phyloP scores from a whole-genome alignment of 495 filamentous ascomycete species.

The Durotheca rogersii region DNA sequence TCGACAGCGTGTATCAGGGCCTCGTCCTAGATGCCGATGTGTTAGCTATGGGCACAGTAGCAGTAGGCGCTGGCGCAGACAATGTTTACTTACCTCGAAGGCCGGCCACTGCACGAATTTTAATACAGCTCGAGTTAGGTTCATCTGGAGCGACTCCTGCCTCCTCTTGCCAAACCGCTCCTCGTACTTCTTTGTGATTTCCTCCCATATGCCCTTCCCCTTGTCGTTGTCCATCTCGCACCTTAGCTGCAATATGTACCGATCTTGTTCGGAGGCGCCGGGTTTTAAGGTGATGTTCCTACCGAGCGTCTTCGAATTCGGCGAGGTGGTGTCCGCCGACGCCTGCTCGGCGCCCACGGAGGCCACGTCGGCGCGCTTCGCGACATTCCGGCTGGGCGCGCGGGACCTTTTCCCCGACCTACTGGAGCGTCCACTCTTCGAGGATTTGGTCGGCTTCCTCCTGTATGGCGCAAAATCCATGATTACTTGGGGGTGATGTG shows the following conservation, averaged over 20 bases:
- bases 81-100: constrained; percentile 40
- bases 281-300: constrained; percentile 39
- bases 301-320: constrained; percentile 1
- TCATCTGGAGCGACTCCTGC: constrained; percentile 52
- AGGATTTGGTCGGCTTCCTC: constrained; percentile 22
- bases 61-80: not conserved
- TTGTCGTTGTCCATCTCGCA: constrained; percentile 46
- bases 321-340: constrained; percentile 27
- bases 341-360: constrained; percentile 21
- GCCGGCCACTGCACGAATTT: constrained; percentile 48
- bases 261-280: constrained; percentile 50
- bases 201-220: constrained; percentile 55
- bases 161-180: constrained; percentile 40
- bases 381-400: constrained; percentile 25
- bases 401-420: constrained; percentile 31
- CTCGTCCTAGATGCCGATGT: constrained; percentile 18
- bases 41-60: too few relatives aligned
- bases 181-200: constrained; percentile 49
- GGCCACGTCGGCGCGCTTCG: constrained; percentile 29
- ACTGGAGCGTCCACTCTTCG: constrained; percentile 25
- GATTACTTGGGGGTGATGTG: constrained; percentile 19
- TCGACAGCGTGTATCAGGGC: constrained; percentile 27
- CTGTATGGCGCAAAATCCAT: constrained; percentile 25
- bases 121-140: constrained; percentile 47
- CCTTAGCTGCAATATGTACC: constrained; percentile 45